Evolutionary conservation across 441 rosid genomes (phyloP).

Genomic region (Gossypium laxum): DNA sequence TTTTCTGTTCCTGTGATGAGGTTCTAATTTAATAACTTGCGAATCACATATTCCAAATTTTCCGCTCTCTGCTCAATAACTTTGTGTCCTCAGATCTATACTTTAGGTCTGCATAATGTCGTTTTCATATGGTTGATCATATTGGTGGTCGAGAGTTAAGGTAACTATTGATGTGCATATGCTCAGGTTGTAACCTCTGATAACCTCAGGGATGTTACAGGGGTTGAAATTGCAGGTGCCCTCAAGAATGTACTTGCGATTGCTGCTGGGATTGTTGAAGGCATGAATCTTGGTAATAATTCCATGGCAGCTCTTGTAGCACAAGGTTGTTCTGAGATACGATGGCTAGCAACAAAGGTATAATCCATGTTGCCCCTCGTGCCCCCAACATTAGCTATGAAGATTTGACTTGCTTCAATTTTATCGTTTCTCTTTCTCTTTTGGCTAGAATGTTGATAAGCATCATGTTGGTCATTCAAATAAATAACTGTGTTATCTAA

Average conservation of each 20-base stretch:
- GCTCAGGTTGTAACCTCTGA: constrained; percentile 66
- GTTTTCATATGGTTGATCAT: not conserved
- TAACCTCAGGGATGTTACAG: constrained; percentile 88
- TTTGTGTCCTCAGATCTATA: not conserved
- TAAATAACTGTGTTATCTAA: constrained; percentile 9
- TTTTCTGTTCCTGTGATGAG: constrained; percentile 5
- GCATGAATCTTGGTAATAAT: constrained; percentile 84
- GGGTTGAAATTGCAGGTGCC: constrained; percentile 93
- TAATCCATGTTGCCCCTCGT: not conserved
- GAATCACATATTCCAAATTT: not conserved
- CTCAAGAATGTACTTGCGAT: constrained; percentile 86
- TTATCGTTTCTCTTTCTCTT: not conserved
- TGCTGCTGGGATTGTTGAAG: constrained; percentile 90
- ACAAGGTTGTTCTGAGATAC: constrained; percentile 90
- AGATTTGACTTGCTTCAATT: not conserved
- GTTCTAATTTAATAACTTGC: constrained; percentile 10
- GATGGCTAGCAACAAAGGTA: constrained; percentile 90
- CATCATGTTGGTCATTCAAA: not conserved
- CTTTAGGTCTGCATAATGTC: not conserved
- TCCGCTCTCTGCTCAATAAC: not conserved
- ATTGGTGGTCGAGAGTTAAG: not conserved
- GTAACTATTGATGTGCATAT: constrained; percentile 15
- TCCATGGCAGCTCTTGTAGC: constrained; percentile 97
- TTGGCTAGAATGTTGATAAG: not conserved
- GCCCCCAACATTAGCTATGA: constrained; percentile 2